phyloP scores from a whole-genome alignment of 192 early-diverging fungal genomes.

The Chytriomyces sp. region DNA sequence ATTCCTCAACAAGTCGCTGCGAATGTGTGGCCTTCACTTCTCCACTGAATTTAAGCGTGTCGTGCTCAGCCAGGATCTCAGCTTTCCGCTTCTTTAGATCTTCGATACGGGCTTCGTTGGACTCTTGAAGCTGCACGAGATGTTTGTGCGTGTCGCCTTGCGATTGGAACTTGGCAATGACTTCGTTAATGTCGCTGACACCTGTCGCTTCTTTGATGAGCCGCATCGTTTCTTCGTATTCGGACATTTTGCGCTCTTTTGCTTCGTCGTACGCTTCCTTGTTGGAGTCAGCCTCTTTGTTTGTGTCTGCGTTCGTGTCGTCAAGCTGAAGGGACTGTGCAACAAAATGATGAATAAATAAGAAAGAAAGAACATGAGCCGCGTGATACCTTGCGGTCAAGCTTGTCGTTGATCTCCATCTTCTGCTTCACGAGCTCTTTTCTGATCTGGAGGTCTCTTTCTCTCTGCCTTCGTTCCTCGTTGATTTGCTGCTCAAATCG shows the following conservation, averaged over 20 bases:
- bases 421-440: slow-evolving; percentile 67
- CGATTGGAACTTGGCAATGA: slow-evolving; percentile 65
- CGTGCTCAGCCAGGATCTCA: slow-evolving; percentile 50
- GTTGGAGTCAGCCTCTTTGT: slow-evolving; percentile 32
- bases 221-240: slow-evolving; percentile 67
- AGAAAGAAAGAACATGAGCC: too few species aligned
- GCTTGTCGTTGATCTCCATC: slow-evolving; percentile 61
- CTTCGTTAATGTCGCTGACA: slow-evolving; percentile 63
- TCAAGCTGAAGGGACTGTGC: slow-evolving; percentile 51
- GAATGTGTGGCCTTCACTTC: slow-evolving; percentile 49
- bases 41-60: slow-evolving; percentile 56
- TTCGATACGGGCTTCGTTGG: slow-evolving; percentile 54
- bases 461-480: slow-evolving; percentile 65
- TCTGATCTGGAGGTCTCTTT: slow-evolving; percentile 57
- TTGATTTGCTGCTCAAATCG: slow-evolving; percentile 66
- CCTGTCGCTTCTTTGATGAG: slow-evolving; percentile 70
- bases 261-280: slow-evolving; percentile 63
- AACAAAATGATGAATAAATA: neutral
- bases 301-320: slow-evolving; percentile 47
- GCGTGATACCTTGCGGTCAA: slow-evolving; percentile 59
- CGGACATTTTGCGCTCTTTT: slow-evolving; percentile 57
- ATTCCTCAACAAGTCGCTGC: slow-evolving; percentile 55
- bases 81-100: slow-evolving; percentile 56
- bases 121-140: slow-evolving; percentile 51
- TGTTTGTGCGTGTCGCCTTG: slow-evolving; percentile 66